phyloP scores from a whole-genome alignment of 164 flowering plant species.

The Stephania cephalantha region DNA sequence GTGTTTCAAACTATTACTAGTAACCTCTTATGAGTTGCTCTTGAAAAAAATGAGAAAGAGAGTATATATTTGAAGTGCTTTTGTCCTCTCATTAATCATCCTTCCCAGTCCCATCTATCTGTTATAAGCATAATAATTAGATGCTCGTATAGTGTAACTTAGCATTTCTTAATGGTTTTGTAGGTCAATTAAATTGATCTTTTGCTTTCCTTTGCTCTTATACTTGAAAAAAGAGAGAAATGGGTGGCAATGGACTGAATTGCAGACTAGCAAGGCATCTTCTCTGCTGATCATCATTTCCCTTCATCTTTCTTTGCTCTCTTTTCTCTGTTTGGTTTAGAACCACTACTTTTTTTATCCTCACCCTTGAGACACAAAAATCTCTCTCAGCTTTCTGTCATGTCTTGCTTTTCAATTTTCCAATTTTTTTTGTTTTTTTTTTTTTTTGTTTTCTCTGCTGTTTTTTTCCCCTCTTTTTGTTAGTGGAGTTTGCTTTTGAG shows the following conservation, averaged over 20 bases:
- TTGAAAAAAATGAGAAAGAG: not conserved
- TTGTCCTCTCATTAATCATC: not conserved
- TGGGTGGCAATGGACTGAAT: not conserved
- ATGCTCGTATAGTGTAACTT: not conserved
- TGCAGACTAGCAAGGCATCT: not conserved
- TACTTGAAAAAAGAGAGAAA: not conserved
- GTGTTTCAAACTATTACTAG: not conserved
- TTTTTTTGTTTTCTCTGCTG: not conserved
- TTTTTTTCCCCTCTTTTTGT: not conserved
- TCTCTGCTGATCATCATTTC: not conserved
- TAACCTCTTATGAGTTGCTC: not conserved
- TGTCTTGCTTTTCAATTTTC: not conserved
- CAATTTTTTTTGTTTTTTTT: not conserved
- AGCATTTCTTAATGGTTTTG: not conserved
- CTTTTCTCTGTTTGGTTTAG: not conserved
- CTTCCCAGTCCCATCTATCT: not conserved
- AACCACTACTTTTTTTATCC: slow-evolving; percentile 7
- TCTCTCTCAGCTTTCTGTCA: slow-evolving; percentile 9
- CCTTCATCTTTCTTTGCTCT: not conserved
- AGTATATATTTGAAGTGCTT: not conserved
- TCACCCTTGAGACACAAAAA: not conserved
- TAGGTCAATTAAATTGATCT: not conserved
- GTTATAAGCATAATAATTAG: not conserved
- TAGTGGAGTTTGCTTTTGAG: slow-evolving; percentile 1
- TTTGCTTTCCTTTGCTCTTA: not conserved